These are phyloP conservation scores for Dendrocalamus latiflorus DNA, from an alignment of 202 grass and related monocot genomes.

Conservation along the genomic window DNA sequence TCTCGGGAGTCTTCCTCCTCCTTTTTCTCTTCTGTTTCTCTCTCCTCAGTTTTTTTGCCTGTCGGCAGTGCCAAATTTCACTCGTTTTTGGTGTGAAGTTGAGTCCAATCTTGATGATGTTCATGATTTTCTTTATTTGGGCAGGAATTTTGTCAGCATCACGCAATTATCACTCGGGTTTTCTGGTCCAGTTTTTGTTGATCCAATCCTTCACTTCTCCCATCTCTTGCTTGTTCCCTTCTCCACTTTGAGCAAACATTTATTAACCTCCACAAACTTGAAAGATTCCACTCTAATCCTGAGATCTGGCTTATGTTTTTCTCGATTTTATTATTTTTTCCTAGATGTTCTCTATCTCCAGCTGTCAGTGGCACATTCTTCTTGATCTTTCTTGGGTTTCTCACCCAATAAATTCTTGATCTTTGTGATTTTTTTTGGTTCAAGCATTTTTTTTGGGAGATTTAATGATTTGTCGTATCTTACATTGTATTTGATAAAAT, in stretches of 20 bases:
- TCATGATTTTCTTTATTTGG: constrained; percentile 35
- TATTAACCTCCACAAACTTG: neutral
- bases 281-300: neutral
- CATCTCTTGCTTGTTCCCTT: neutral
- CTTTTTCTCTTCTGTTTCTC: neutral
- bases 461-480: no score
- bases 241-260: neutral
- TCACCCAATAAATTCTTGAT: neutral
- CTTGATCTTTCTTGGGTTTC: constrained; percentile 22
- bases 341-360: constrained; percentile 4
- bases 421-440: neutral
- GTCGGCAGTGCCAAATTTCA: constrained; percentile 34
- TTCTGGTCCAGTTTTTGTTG: constrained; percentile 24
- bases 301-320: constrained; percentile 9
- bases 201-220: constrained; percentile 11
- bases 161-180: constrained; percentile 7
- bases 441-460: constrained; percentile 25
- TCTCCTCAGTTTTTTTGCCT: neutral
- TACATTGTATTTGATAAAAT: no score
- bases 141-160: constrained; percentile 42
- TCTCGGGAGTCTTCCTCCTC: neutral
- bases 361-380: neutral
- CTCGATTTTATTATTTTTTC: neutral
- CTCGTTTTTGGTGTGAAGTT: constrained; percentile 24
- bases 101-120: constrained; percentile 16